Conservation (phyloP, 140 eudicot species). For the Stevia rebaudiana region DNA sequence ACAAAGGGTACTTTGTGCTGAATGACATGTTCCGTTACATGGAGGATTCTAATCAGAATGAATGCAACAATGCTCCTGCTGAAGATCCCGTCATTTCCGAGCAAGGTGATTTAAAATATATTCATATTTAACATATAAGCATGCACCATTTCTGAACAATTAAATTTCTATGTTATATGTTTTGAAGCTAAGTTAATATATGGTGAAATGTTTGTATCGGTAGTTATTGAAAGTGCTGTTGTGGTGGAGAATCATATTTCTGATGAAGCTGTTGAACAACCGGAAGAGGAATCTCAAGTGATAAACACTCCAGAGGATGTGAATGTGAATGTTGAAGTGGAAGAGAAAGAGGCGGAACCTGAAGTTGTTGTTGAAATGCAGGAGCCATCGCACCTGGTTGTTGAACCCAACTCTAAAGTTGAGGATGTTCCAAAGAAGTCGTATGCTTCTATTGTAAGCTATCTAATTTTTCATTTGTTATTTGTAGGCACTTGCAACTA, state of each 20-base stretch:
- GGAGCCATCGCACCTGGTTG: constrained; percentile 38
- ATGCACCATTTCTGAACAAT: background rate
- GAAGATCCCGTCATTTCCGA: constrained; percentile 37
- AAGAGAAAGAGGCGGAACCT: constrained; percentile 50
- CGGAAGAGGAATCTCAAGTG: constrained; percentile 46
- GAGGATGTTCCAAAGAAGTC: constrained; percentile 73
- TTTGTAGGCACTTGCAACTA: background rate
- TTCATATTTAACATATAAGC: background rate
- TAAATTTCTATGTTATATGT: background rate
- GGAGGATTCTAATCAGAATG: constrained; percentile 31
- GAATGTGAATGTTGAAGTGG: constrained; percentile 27
- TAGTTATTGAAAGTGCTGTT: constrained; percentile 30
- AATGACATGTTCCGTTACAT: constrained; percentile 75
- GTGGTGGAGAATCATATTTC: constrained; percentile 48
- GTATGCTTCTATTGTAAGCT: constrained; percentile 87
- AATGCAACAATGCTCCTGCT: constrained; percentile 25
- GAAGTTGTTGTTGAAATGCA: constrained; percentile 63
- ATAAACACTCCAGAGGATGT: constrained; percentile 40
- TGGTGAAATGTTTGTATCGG: background rate
- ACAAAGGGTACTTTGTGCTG: constrained; percentile 78
- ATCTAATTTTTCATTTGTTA: background rate
- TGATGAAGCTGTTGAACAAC: constrained; percentile 32
- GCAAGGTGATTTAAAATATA: constrained; percentile 39
- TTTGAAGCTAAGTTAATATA: background rate
- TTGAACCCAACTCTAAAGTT: constrained; percentile 33